These are phyloP conservation scores for Kwoniella bestiolae DNA, from an alignment of 768 basidiomycete genomes.

Conservation along the genomic window DNA sequence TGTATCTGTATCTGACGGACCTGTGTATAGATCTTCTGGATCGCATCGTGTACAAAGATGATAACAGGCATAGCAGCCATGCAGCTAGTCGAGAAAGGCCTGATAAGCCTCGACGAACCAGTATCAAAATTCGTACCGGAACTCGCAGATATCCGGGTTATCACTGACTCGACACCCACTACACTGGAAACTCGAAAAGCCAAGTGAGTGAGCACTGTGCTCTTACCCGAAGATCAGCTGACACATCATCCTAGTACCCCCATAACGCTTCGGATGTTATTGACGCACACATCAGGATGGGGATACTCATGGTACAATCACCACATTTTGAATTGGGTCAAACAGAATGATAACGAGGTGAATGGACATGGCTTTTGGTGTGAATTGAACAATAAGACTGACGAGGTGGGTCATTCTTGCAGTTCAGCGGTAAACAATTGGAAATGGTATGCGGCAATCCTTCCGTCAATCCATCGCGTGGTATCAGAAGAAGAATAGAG, in stretches of 20 bases:
- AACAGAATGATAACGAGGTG: conserved; percentile 24
- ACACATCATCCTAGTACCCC: conserved; percentile 6
- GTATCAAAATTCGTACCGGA: conserved; percentile 18
- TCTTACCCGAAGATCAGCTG: background rate
- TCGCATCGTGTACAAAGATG: conserved; percentile 26
- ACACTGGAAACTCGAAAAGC: conserved; percentile 11
- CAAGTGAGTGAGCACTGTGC: background rate
- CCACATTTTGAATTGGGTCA: conserved; percentile 23
- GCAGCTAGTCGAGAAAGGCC: conserved; percentile 17
- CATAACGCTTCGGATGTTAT: conserved; percentile 26
- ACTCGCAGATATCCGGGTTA: conserved; percentile 18
- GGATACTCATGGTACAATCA: conserved; percentile 30
- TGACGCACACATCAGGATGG: conserved; percentile 28
- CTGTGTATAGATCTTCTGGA: conserved; percentile 18
- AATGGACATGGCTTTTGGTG: conserved; percentile 12
- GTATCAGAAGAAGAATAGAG: no score
- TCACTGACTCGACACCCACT: background rate
- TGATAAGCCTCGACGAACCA: conserved; percentile 15
- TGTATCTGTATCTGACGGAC: background rate
- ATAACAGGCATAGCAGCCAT: conserved; percentile 21
- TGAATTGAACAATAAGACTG: conserved; percentile 16
- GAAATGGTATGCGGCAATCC: conserved; percentile 14
- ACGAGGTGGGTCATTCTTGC: conserved; percentile 13
- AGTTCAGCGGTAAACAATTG: conserved; percentile 18
- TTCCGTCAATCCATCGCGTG: background rate